A percentile compares a stretch with the other conserved stretches of the same genome.
Evolutionary conservation across 2,329 filamentous ascomycete species (phyloP).

Genomic region (Stromatinia cepivora): DNA sequence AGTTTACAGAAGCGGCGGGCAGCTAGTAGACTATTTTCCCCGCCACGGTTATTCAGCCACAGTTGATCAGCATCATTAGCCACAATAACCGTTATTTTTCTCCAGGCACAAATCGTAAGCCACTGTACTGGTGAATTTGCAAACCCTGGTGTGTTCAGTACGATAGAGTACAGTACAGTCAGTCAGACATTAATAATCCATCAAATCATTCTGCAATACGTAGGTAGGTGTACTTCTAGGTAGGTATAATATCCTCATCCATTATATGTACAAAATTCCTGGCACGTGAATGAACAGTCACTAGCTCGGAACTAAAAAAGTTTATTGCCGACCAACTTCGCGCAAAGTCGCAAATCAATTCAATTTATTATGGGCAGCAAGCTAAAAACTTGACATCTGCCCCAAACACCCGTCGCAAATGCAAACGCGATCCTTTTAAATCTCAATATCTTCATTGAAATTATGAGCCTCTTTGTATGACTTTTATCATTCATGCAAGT

Average conservation of each 20-base stretch:
- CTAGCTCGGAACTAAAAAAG: constrained; percentile 17
- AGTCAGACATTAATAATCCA: no score
- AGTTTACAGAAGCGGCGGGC: not conserved
- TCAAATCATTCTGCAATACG: not conserved
- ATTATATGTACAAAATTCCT: not conserved
- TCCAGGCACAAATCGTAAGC: no score
- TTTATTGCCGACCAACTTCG: constrained; percentile 22
- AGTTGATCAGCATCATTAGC: not conserved
- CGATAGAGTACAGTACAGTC: no score
- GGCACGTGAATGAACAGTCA: not conserved
- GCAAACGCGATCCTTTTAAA: constrained; percentile 17
- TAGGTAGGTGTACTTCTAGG: no score
- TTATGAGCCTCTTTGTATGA: constrained; percentile 21
- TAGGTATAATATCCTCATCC: no score
- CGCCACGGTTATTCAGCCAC: no score
- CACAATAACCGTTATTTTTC: not conserved
- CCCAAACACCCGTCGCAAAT: not conserved
- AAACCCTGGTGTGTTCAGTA: not conserved
- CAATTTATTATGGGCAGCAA: constrained; percentile 3
- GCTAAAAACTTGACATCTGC: constrained; percentile 18
- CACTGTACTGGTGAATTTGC: not conserved
- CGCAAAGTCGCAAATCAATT: constrained; percentile 6
- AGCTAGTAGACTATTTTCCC: not conserved
- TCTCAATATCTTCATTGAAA: constrained; percentile 7
- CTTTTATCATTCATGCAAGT: constrained; percentile 7